Conservation (phyloP, 495 filamentous ascomycete species). For the Penicillium daleae region DNA sequence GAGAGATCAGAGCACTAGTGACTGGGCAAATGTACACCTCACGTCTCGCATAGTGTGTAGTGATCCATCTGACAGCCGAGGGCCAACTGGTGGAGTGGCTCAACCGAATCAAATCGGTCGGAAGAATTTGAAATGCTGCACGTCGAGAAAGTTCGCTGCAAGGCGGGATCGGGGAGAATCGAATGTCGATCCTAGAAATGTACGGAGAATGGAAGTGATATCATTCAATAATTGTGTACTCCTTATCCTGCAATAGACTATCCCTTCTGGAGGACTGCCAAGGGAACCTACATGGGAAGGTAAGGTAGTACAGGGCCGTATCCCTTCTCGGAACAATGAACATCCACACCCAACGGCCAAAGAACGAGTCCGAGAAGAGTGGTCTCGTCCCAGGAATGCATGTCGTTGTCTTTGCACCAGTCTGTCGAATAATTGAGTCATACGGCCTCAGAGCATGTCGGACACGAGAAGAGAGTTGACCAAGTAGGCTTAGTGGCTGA, state of each 20-base stretch:
- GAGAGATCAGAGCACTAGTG: neutral
- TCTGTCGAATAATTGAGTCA: neutral
- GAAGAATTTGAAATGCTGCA: slow-evolving; percentile 15
- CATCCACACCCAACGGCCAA: neutral
- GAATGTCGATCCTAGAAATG: slow-evolving; percentile 24
- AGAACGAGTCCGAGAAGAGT: neutral
- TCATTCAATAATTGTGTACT: neutral
- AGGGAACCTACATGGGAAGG: too few species aligned
- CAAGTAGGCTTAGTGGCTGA: neutral
- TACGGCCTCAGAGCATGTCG: neutral
- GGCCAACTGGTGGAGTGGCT: neutral
- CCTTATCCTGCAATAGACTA: neutral
- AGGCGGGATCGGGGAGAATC: slow-evolving; percentile 23
- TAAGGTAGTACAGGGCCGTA: neutral
- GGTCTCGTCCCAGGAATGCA: neutral
- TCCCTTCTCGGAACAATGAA: slow-evolving; percentile 13
- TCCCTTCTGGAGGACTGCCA: neutral
- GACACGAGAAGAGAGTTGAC: neutral
- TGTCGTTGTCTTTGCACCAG: too few species aligned
- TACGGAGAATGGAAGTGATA: slow-evolving; percentile 13
- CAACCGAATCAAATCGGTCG: slow-evolving; percentile 25
- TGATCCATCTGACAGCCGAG: slow-evolving; percentile 17
- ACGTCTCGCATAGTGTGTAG: neutral
- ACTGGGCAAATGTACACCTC: neutral
- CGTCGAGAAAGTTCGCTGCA: slow-evolving; percentile 16